Evolutionary conservation across 371 early-diverging fungal species (phyloP).

Genomic region (Paramicrosporidium saccamoebae): DNA sequence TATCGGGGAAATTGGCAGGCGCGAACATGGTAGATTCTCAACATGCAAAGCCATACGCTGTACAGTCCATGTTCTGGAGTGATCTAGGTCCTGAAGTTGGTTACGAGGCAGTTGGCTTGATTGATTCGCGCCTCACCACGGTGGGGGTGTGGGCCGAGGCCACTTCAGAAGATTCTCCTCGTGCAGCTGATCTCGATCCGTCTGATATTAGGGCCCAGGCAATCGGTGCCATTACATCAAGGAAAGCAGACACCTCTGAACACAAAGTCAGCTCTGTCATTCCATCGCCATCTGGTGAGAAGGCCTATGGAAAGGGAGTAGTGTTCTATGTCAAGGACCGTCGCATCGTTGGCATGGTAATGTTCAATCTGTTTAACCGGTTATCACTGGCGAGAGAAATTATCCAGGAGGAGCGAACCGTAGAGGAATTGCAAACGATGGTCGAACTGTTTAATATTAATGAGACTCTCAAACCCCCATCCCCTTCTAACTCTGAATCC

Average conservation of each 20-base stretch:
- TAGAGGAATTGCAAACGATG: slow-evolving; percentile 7
- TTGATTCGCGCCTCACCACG: slow-evolving; percentile 23
- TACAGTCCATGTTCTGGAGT: slow-evolving; percentile 46
- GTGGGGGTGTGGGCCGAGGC: slow-evolving; percentile 33
- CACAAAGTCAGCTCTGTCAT: not conserved
- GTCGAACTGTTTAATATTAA: slow-evolving; percentile 9
- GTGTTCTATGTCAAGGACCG: slow-evolving; percentile 25
- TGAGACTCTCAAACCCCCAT: too few relatives aligned
- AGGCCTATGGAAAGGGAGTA: slow-evolving; percentile 23
- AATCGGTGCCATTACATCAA: slow-evolving; percentile 2
- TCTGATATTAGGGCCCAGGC: slow-evolving; percentile 1
- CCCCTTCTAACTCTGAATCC: too few relatives aligned
- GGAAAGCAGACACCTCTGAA: slow-evolving; percentile 1
- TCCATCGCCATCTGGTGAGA: slow-evolving; percentile 3
- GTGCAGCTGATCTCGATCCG: too few relatives aligned
- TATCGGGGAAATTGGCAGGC: slow-evolving; percentile 27
- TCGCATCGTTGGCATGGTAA: slow-evolving; percentile 21
- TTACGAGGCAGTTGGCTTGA: slow-evolving; percentile 33
- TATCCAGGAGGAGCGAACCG: slow-evolving; percentile 8
- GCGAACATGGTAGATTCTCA: slow-evolving; percentile 22
- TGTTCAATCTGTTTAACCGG: slow-evolving; percentile 30
- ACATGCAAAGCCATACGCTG: slow-evolving; percentile 19
- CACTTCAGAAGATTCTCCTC: slow-evolving; percentile 9
- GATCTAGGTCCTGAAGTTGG: slow-evolving; percentile 29
- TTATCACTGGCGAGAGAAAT: slow-evolving; percentile 28